Conservation (phyloP, 2,329 filamentous ascomycete genomes). For the Ampelomyces quisqualis region DNA sequence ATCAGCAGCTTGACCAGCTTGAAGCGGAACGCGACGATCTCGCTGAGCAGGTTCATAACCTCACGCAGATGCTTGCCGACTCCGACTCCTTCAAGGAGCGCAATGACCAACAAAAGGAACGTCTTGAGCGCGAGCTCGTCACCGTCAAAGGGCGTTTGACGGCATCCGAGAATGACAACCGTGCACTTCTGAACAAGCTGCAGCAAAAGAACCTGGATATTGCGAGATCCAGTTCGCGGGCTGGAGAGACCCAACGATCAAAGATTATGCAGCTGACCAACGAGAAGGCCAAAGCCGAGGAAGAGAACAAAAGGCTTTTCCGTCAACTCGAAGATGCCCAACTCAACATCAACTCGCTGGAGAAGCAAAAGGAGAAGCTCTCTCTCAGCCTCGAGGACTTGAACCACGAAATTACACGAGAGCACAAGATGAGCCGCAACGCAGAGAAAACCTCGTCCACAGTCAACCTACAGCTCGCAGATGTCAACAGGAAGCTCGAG, state of each 20-base stretch:
- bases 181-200: slow-evolving; percentile 90
- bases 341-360: slow-evolving; percentile 75
- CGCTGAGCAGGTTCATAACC: slow-evolving; percentile 75
- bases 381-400: slow-evolving; percentile 85
- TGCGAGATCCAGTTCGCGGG: slow-evolving; percentile 82
- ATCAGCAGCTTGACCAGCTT: slow-evolving; percentile 73
- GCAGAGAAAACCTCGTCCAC: slow-evolving; percentile 86
- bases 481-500: slow-evolving; percentile 85
- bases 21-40: slow-evolving; percentile 77
- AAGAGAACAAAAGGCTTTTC: slow-evolving; percentile 76
- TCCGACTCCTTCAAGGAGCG: slow-evolving; percentile 87
- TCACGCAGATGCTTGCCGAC: slow-evolving; percentile 84
- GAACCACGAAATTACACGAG: slow-evolving; percentile 85
- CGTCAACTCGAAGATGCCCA: slow-evolving; percentile 86
- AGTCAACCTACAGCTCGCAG: slow-evolving; percentile 78
- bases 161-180: slow-evolving; percentile 95
- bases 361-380: slow-evolving; percentile 94
- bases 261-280: slow-evolving; percentile 74
- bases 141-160: slow-evolving; percentile 86
- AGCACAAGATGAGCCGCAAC: slow-evolving; percentile 84
- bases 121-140: slow-evolving; percentile 84
- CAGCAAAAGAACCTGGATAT: slow-evolving; percentile 98
- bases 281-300: slow-evolving; percentile 80
- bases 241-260: slow-evolving; percentile 77
- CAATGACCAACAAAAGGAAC: slow-evolving; percentile 91